Evolutionary conservation across 805 yeast species (phyloP).

Genomic region (Isabelozyma pseudorhagii): DNA sequence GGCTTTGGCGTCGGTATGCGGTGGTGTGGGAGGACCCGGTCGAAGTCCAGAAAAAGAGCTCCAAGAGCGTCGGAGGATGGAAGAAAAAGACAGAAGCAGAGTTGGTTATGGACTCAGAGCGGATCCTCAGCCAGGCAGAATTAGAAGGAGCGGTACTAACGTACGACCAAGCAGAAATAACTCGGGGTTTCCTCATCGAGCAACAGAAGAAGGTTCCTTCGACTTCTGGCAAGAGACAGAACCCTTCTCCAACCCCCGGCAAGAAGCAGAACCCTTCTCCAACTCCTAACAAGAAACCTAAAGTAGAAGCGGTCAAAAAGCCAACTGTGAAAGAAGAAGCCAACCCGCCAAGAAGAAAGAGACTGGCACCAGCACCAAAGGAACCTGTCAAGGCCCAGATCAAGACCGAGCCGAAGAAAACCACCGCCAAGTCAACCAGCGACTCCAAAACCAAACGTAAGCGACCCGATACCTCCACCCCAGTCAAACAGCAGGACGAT

Average conservation of each 20-base stretch:
- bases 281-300: not conserved
- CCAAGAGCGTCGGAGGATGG: constrained; percentile 50
- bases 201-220: constrained; percentile 1
- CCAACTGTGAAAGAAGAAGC: constrained; percentile 7
- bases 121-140: constrained; percentile 50
- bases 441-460: constrained; percentile 4
- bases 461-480: not conserved
- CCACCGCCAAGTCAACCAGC: too few relatives aligned
- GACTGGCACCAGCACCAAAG: too few relatives aligned
- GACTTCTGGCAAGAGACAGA: not conserved
- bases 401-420: constrained; percentile 2
- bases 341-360: constrained; percentile 3
- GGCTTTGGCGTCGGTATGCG: constrained; percentile 88
- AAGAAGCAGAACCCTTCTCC: constrained; percentile 2
- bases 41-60: constrained; percentile 53
- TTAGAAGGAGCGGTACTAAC: constrained; percentile 17
- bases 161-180: constrained; percentile 10
- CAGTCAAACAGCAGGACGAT: not conserved
- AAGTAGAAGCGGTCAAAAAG: constrained; percentile 7
- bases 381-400: too few relatives aligned
- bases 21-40: constrained; percentile 80
- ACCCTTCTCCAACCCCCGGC: too few relatives aligned
- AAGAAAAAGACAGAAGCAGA: constrained; percentile 66
- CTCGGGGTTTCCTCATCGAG: not conserved
- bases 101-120: constrained; percentile 56